phyloP scores from a whole-genome alignment of 1,284 basidiomycete genomes.

The Limonomyces culmigenus region DNA sequence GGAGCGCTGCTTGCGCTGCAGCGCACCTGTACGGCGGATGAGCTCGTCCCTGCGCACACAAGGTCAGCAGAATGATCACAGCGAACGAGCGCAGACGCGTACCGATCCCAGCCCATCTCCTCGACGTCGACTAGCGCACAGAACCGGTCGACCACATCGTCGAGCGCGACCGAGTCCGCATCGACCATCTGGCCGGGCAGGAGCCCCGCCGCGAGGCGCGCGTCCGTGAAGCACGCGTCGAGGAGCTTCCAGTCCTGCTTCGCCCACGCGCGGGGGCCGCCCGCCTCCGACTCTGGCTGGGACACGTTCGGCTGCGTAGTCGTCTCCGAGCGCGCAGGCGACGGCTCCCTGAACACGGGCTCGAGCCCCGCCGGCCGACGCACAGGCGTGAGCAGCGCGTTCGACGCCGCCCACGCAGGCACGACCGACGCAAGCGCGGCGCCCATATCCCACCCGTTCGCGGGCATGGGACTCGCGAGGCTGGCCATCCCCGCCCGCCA shows the following conservation, averaged over 20 bases:
- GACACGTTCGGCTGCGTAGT: constrained; percentile 3
- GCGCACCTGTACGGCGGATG: constrained; percentile 30
- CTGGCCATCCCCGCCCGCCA: too few species aligned
- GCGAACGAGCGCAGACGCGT: too few species aligned
- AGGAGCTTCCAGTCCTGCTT: constrained; percentile 61
- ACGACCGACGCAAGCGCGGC: too few species aligned
- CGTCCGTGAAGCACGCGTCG: constrained; percentile 61
- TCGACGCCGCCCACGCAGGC: background rate
- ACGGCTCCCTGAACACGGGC: too few species aligned
- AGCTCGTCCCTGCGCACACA: constrained; percentile 28
- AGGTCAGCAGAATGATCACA: too few species aligned
- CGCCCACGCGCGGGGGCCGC: constrained; percentile 28
- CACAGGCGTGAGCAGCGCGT: too few species aligned
- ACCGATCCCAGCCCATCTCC: too few species aligned
- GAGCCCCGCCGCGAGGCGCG: constrained; percentile 28
- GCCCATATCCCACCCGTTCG: too few species aligned
- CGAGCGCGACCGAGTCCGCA: constrained; percentile 29
- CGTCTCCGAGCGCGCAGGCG: constrained; percentile 8
- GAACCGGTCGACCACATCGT: constrained; percentile 40
- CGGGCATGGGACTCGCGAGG: too few species aligned
- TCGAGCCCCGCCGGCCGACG: too few species aligned
- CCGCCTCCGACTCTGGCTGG: constrained; percentile 4
- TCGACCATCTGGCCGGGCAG: constrained; percentile 21
- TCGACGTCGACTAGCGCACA: too few species aligned
- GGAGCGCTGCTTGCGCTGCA: constrained; percentile 43